phyloP scores from a whole-genome alignment of 768 basidiomycete species.

The Tricholoma furcatifolium region DNA sequence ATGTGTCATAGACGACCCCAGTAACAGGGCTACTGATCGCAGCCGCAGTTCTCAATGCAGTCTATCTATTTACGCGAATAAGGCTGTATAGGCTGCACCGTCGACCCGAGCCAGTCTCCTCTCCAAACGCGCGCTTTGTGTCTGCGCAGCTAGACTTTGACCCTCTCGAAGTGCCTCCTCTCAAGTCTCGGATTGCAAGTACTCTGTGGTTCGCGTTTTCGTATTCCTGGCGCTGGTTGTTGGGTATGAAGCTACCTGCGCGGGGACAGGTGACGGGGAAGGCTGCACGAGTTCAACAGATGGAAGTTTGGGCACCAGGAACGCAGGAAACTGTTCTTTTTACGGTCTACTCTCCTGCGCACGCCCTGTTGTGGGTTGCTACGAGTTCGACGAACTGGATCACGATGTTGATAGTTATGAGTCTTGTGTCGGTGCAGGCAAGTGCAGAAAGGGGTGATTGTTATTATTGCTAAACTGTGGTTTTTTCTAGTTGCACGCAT shows the following conservation, averaged over 20 bases:
- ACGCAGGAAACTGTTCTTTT: slow-evolving; percentile 71
- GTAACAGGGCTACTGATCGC: slow-evolving; percentile 55
- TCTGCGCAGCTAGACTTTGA: slow-evolving; percentile 49
- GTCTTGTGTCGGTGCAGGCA: slow-evolving; percentile 63
- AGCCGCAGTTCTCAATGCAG: slow-evolving; percentile 54
- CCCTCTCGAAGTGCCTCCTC: slow-evolving; percentile 42
- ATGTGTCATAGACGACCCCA: slow-evolving; percentile 52
- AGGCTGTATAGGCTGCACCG: slow-evolving; percentile 67
- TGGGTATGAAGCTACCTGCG: slow-evolving; percentile 55
- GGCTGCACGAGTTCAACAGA: slow-evolving; percentile 62
- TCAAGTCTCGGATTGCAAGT: slow-evolving; percentile 39
- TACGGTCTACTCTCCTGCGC: slow-evolving; percentile 76
- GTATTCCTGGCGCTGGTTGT: slow-evolving; percentile 63
- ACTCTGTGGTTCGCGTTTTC: slow-evolving; percentile 53
- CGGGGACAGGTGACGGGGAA: slow-evolving; percentile 38
- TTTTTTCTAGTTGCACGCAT: slow-evolving; percentile 45
- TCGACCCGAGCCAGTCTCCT: slow-evolving; percentile 62
- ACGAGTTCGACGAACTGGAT: slow-evolving; percentile 77
- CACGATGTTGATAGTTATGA: slow-evolving; percentile 67
- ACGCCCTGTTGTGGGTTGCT: slow-evolving; percentile 71
- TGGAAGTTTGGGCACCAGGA: slow-evolving; percentile 78
- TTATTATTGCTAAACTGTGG: neutral
- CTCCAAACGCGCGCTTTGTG: slow-evolving; percentile 69
- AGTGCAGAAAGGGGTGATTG: slow-evolving; percentile 15
- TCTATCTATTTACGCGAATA: slow-evolving; percentile 71